These are phyloP conservation scores for Raddia guianensis DNA, from an alignment of 176 grass and related monocot species.

Conservation along the genomic window DNA sequence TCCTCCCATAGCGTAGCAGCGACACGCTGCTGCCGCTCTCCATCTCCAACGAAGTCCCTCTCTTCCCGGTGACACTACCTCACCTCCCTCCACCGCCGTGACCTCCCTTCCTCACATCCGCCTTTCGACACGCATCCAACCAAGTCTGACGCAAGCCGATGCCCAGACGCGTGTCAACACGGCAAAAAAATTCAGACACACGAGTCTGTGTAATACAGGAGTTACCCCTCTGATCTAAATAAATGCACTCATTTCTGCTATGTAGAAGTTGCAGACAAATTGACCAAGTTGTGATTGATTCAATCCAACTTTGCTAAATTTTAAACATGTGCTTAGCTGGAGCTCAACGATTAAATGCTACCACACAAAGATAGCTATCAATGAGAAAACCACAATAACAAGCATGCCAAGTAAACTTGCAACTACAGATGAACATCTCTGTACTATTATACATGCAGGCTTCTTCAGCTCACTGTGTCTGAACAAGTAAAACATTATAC, in stretches of 20 bases:
- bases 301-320: neutral
- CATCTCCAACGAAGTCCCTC: too few relatives aligned
- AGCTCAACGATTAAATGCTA: neutral
- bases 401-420: neutral
- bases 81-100: too few relatives aligned
- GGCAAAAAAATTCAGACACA: too few relatives aligned
- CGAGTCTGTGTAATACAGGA: too few relatives aligned
- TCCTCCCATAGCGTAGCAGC: too few relatives aligned
- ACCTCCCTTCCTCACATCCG: too few relatives aligned
- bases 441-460: neutral
- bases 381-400: neutral
- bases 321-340: neutral
- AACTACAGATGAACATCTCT: slow-evolving; percentile 21
- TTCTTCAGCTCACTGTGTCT: neutral
- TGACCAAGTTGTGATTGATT: neutral
- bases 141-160: too few relatives aligned
- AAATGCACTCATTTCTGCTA: neutral
- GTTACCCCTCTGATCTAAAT: neutral
- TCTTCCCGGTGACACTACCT: too few relatives aligned
- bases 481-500: neutral
- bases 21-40: too few relatives aligned
- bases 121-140: too few relatives aligned
- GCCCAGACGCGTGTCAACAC: too few relatives aligned
- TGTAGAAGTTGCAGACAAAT: neutral
- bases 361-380: neutral